These are phyloP conservation scores for Beauveria bassiana DNA, from an alignment of 2,329 filamentous ascomycete genomes.

Conservation along the genomic window DNA sequence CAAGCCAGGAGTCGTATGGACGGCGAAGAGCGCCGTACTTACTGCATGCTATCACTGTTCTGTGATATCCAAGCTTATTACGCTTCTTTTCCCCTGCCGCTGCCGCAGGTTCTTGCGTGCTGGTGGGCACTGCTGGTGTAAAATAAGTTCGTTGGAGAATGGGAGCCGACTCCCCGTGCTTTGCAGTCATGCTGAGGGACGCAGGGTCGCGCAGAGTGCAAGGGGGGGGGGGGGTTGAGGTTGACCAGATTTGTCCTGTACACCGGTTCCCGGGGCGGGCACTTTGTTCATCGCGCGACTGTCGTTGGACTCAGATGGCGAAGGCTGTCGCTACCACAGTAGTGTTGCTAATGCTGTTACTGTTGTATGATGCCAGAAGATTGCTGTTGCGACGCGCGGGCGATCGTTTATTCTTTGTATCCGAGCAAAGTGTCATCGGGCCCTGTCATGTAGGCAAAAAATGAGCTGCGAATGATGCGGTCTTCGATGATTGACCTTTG, in stretches of 20 bases:
- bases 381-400: not conserved
- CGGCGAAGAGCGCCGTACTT: constrained; percentile 33
- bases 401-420: not conserved
- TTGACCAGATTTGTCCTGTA: not conserved
- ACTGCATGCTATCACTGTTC: constrained; percentile 87
- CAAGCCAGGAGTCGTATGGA: not conserved
- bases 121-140: constrained; percentile 3
- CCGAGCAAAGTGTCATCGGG: not conserved
- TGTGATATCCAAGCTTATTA: constrained; percentile 86
- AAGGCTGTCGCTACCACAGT: not conserved
- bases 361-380: not conserved
- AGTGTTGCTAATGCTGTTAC: not conserved
- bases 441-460: no score
- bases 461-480: no score
- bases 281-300: not conserved
- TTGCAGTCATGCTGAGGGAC: not conserved
- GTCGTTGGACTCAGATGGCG: not conserved
- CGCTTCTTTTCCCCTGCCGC: constrained; percentile 43
- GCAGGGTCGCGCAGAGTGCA: not conserved
- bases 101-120: constrained; percentile 15
- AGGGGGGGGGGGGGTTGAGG: not conserved
- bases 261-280: not conserved
- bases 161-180: not conserved
- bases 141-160: constrained; percentile 3
- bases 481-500: no score